Conservation (phyloP, 2,329 filamentous ascomycete genomes). For the Exophiala sp. region DNA sequence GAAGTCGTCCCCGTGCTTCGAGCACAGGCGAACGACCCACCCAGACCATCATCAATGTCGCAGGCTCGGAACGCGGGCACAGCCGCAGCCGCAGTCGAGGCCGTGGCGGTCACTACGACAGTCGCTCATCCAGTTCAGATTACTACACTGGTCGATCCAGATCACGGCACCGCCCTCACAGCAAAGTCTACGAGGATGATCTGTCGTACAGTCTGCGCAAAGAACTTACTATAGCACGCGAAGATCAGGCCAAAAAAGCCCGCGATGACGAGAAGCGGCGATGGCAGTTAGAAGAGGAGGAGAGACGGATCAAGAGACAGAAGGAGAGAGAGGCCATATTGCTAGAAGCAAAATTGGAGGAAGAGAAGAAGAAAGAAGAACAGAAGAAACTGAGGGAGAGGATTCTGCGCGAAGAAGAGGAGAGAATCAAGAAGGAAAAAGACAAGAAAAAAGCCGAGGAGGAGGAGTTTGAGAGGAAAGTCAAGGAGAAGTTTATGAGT, state of each 20-base stretch:
- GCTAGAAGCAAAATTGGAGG: constrained; percentile 24
- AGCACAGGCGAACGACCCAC: constrained; percentile 23
- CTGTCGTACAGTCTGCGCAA: constrained; percentile 29
- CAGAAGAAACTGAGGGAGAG: constrained; percentile 29
- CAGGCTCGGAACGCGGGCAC: constrained; percentile 10
- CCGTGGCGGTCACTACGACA: constrained; percentile 9
- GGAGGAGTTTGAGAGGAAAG: constrained; percentile 46
- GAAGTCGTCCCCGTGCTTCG: constrained; percentile 22
- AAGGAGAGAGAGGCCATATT: constrained; percentile 33
- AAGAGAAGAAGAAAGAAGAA: constrained; percentile 28
- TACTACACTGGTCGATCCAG: constrained; percentile 16
- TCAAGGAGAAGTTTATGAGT: constrained; percentile 37
- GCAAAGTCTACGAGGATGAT: constrained; percentile 33
- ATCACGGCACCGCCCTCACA: constrained; percentile 32
- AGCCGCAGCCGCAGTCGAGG: constrained; percentile 19
- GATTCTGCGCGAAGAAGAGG: constrained; percentile 29
- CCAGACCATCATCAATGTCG: constrained; percentile 24
- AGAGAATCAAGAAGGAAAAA: constrained; percentile 48
- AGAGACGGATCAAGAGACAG: constrained; percentile 25
- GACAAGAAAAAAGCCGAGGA: constrained; percentile 47
- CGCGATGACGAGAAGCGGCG: constrained; percentile 26
- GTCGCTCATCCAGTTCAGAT: constrained; percentile 14
- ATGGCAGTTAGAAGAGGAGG: constrained; percentile 27
- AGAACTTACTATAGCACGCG: constrained; percentile 30
- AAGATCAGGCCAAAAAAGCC: constrained; percentile 36